Evolutionary conservation across 176 grass and related monocot species (phyloP).

Genomic region (Avena eriantha): DNA sequence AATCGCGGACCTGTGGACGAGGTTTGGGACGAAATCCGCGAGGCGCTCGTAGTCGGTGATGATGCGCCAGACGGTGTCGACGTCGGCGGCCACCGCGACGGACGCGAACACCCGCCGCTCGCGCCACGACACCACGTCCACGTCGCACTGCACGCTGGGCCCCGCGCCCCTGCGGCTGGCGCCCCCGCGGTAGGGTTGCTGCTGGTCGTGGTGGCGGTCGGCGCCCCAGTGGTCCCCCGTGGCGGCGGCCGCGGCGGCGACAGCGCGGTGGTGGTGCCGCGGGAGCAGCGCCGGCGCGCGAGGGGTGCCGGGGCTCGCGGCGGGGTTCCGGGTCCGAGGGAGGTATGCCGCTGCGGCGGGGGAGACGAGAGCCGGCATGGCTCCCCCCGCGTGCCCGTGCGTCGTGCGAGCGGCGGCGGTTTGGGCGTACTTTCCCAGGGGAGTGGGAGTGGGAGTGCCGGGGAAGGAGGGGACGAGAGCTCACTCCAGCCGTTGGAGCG

Average conservation of each 20-base stretch:
- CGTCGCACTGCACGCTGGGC: conserved; percentile 65
- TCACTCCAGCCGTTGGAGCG: not conserved
- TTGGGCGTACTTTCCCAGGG: too few species aligned
- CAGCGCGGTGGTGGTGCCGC: conserved; percentile 13
- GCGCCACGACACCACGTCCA: conserved; percentile 94
- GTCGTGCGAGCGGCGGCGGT: too few species aligned
- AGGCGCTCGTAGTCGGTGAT: conserved; percentile 97
- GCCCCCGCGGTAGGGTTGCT: not conserved
- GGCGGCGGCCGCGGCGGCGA: conserved; percentile 39
- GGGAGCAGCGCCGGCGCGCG: conserved; percentile 37
- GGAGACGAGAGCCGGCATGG: conserved; percentile 47
- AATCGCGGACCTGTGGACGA: conserved; percentile 68
- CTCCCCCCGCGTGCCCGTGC: not conserved
- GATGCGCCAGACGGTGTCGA: conserved; percentile 83
- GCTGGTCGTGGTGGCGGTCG: conserved; percentile 14
- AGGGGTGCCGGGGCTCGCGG: not conserved
- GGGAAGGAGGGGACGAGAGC: not conserved
- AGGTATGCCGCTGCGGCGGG: conserved; percentile 38
- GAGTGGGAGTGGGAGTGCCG: not conserved
- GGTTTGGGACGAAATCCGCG: conserved; percentile 93
- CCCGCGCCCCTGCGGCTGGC: conserved; percentile 8
- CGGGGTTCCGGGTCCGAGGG: not conserved
- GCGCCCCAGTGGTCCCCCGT: conserved; percentile 53
- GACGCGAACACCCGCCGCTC: conserved; percentile 76
- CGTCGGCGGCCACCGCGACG: conserved; percentile 73